Base-by-base conservation (phyloP, 129 eudicot genomes). In the Smallanthus sonchifolius region DNA sequence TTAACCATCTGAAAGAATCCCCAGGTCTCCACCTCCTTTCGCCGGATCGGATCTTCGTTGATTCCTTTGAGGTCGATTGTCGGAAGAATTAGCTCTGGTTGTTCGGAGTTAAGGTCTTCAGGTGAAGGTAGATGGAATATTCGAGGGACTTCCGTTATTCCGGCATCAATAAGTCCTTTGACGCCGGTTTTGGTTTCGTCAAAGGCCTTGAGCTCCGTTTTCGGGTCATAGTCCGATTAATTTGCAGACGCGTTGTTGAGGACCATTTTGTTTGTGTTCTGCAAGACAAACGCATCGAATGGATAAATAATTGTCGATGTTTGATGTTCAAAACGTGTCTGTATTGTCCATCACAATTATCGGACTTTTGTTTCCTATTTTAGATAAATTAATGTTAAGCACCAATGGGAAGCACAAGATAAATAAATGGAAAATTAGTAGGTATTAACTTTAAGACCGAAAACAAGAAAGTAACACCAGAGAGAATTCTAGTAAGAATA, bases 1-100 rank as follows among this genome's bases (percentile, higher is more conserved):
- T 76, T 79, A 15, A 79, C 77, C 6, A 86, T 62, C 70, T 80
- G 86, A 62, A 85, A 85, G 67, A 85, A 79, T 1, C 89, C 87
- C 85, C 85, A 83, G 0, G 47, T 79, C 30, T 75, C 84, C 13
- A 76, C 57, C 32, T 63, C 65, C 19, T 60, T 60, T 60, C 65
- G 17, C 3, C 40, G 48, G 4, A 20, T n/a, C 7, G 80, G 67
- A 36, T 2, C 20, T 11, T 60, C 40, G 8, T 14, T 59, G 13
- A 49, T 51, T 13, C n/a, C 51, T 11, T 68, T 54, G 6, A 84
- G 80, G 71, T 84, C 80, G 10, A 84, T 76, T 65, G 70, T 36
- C 6, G 87, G 87, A 28, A 84, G 68, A 16, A 24, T 38, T 4
- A 68, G 14, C 17, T 11, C 45, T 9, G 6, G 47, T 14, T 1